phyloP scores from a whole-genome alignment of 345 rosid genomes.

The Limnanthes douglasii region DNA sequence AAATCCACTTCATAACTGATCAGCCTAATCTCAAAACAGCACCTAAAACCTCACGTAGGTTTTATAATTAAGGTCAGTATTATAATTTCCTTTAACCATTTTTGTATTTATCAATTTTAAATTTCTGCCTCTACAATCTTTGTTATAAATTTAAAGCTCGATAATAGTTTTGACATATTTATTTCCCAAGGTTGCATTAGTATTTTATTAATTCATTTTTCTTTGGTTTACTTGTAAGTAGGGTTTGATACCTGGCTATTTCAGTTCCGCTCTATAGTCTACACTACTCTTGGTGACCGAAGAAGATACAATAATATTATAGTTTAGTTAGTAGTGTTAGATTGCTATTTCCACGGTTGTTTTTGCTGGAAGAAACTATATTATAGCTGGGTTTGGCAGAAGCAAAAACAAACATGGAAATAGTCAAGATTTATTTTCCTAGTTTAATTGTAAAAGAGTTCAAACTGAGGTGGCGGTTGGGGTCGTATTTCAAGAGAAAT shows the following conservation, averaged over 20 bases:
- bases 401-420: constrained; percentile 44
- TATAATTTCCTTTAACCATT: neutral
- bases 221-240: too few species aligned
- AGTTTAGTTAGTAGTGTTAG: neutral
- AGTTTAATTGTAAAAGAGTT: too few species aligned
- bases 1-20: constrained; percentile 61
- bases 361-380: constrained; percentile 6
- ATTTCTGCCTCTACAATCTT: neutral
- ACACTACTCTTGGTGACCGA: too few species aligned
- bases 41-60: neutral
- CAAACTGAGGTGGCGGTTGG: neutral
- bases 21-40: too few species aligned
- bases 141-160: too few species aligned
- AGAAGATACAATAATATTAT: too few species aligned
- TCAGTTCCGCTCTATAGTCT: too few species aligned
- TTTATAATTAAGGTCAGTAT: neutral
- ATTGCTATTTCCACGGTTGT: constrained; percentile 39
- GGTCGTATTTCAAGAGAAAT: constrained; percentile 18
- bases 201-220: too few species aligned
- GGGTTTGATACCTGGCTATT: too few species aligned
- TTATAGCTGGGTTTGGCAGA: neutral
- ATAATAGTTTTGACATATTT: too few species aligned
- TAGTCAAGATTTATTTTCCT: too few species aligned
- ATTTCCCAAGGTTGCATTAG: too few species aligned
- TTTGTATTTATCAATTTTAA: neutral